Base-by-base conservation (phyloP, 2,329 filamentous ascomycete species). In the Rachicladosporium sp. region DNA sequence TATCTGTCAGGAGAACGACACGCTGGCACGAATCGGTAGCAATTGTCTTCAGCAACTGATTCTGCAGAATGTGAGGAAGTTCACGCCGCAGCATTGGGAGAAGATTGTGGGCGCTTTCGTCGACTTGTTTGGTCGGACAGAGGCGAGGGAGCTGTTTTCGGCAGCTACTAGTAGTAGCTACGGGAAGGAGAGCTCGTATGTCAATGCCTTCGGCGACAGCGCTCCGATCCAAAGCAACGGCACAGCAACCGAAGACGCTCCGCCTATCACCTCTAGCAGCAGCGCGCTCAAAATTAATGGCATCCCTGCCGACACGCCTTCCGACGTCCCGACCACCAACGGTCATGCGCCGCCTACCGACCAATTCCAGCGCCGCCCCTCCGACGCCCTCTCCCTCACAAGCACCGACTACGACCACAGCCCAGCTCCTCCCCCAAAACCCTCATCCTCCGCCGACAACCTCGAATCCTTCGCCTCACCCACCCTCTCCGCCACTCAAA, bases 1-100 rank as follows among this genome's bases (percentile, higher is more conserved):
- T 58, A 98, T 99, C 46, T 96, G 89, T 58, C 91, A 99, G 61
- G 91, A 99, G 58, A 98, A 98, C 53, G 91, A 99, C 55, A 99
- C 93, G 0, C 89, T 98, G 49, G 93, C 91, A 2, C 77, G 93
- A 19, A 99, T 99, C 52, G 91, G 91, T 38, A 96, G 89, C 67
- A 98, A 98, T 58, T 98, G 93, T 58, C 65, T 99, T 38, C 91
- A 99, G 59, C 89, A 96, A 58, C 68, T 99, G 33, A 95, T 99
- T 43, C 62, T 98, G 33, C 89, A 96, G 57, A 98, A 98, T 50
- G 91, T 99, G 7, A 78, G 76, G 44, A 96, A 96, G 58, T 95
- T 98, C 62, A 77, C 73, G 13, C 70, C 78, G 1, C 76, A 81
- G 40, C 89, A 99, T 59, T 99, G 91, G 91, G 73, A 78, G 33